A percentile compares a stretch with the other conserved stretches of the same genome.
phyloP scores from a whole-genome alignment of 768 basidiomycete genomes.

The Lactifluus subvellereus region DNA sequence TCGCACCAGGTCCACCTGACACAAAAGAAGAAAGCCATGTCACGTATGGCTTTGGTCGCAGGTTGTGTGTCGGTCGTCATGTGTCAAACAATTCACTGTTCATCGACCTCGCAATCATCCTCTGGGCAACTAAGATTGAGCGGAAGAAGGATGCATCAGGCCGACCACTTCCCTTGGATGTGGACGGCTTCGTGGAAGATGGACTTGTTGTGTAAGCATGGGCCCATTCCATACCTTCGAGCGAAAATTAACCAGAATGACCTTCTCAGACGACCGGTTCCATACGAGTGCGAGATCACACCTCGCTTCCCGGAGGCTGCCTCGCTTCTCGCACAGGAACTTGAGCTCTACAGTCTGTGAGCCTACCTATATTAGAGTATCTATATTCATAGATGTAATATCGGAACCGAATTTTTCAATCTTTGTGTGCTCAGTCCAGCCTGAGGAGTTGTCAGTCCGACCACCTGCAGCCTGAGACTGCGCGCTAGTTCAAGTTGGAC shows the following conservation, averaged over 20 bases:
- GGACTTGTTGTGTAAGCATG: slow-evolving; percentile 23
- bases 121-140: slow-evolving; percentile 19
- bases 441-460: too few species aligned
- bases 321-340: slow-evolving; percentile 2
- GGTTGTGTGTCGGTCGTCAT: slow-evolving; percentile 22
- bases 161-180: slow-evolving; percentile 9
- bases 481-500: too few species aligned
- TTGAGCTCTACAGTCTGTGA: slow-evolving; percentile 16
- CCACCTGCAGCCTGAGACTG: too few species aligned
- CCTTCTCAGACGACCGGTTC: slow-evolving; percentile 15
- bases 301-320: slow-evolving; percentile 21
- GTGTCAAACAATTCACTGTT: slow-evolving; percentile 22
- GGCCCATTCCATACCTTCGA: background rate
- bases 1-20: slow-evolving; percentile 19
- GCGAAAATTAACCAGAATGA: background rate
- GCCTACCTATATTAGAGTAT: background rate
- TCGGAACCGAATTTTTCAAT: too few species aligned
- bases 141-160: slow-evolving; percentile 16
- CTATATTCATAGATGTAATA: background rate
- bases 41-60: slow-evolving; percentile 21
- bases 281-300: slow-evolving; percentile 13
- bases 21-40: slow-evolving; percentile 23
- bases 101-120: slow-evolving; percentile 20
- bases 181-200: slow-evolving; percentile 23
- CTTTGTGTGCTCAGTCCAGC: too few species aligned